Conservation (phyloP, 352 stramenopile species). For the Phytophthora ramorum region DNA sequence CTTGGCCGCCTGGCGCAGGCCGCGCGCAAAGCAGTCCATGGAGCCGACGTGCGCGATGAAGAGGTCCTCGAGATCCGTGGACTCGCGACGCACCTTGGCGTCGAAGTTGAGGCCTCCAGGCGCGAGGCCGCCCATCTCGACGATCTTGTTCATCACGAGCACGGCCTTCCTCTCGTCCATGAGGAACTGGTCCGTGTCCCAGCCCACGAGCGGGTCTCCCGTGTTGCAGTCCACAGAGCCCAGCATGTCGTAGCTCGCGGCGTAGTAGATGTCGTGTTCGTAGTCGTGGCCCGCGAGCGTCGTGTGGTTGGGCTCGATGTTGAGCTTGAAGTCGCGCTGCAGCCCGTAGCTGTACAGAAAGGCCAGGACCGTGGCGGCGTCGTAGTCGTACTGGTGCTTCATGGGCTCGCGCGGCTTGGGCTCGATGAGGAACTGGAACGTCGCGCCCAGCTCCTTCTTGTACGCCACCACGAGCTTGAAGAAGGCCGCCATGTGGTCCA, state of each 20-base stretch:
- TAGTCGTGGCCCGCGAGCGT: slow-evolving; percentile 87
- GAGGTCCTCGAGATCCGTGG: slow-evolving; percentile 76
- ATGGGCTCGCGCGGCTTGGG: slow-evolving; percentile 88
- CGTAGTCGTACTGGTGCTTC: slow-evolving; percentile 93
- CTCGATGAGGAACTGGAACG: slow-evolving; percentile 83
- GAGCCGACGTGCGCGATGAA: slow-evolving; percentile 88
- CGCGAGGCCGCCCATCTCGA: slow-evolving; percentile 76
- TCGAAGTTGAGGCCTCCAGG: slow-evolving; percentile 90
- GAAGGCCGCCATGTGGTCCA: slow-evolving; percentile 86
- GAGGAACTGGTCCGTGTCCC: slow-evolving; percentile 89
- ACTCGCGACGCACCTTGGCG: slow-evolving; percentile 84
- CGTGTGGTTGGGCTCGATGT: slow-evolving; percentile 91
- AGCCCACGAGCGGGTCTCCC: slow-evolving; percentile 53
- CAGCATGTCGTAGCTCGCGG: slow-evolving; percentile 75
- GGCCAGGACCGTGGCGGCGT: slow-evolving; percentile 83
- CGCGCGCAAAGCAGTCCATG: slow-evolving; percentile 87
- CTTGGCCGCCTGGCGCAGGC: slow-evolving; percentile 72
- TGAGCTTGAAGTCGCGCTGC: slow-evolving; percentile 87
- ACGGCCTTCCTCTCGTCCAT: slow-evolving; percentile 82
- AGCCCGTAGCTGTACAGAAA: slow-evolving; percentile 85
- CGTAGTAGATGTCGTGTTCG: slow-evolving; percentile 87
- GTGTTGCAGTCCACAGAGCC: slow-evolving; percentile 90
- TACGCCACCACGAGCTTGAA: slow-evolving; percentile 85
- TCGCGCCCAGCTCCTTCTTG: slow-evolving; percentile 78
- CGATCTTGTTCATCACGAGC: slow-evolving; percentile 76